Base-by-base conservation (phyloP, 1,139 yeast genomes). In the Groenewaldozyma sp. region DNA sequence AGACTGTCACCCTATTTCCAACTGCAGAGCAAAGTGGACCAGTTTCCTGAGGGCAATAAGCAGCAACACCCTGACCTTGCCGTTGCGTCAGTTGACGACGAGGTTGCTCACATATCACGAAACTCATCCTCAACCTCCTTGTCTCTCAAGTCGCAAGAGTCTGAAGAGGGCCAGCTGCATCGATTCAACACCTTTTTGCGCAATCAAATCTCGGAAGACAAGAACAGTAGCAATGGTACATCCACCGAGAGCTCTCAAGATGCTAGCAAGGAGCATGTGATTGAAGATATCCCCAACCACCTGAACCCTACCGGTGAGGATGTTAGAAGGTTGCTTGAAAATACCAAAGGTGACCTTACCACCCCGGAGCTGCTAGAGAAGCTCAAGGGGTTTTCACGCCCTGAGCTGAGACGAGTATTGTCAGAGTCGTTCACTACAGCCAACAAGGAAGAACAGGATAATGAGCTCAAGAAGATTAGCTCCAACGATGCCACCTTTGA, bases 101-200 rank as follows among this genome's bases (percentile, higher is more conserved):
- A n/a, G n/a, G n/a, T n/a, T n/a, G n/a, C n/a, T n/a, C n/a, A n/a
- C n/a, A n/a, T n/a, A n/a, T n/a, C n/a, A n/a, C n/a, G n/a, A n/a
- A n/a, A n/a, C n/a, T n/a, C n/a, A n/a, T 54, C 60, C 2, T 32
- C 41, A 14, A 47, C 59, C 4, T 53, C 59, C 5, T 28, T 54
- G 22, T 50, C 54, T 32, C 46, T 87, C 17, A 81, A 76, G 56
- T 76, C 73, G 48, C 86, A 81, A 57, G 95, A 86, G 53, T 76
- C 78, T 47, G 96, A 87, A 59, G 96, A 87, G 66, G 96, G 95
- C 49, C 94, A 83, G 54, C 70, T 86, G 46, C 95, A 84, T 60
- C 77, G 82, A 60, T 76, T 84, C 75, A 94, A 94, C 13, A 48
- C 62, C 9, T 53, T 52, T 36, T 47, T 56, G 28, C 34, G 34